A percentile compares a stretch with the other conserved stretches of the same genome.
Conservation (phyloP, 192 early-diverging fungal genomes). For the Chytriomyces sp. region DNA sequence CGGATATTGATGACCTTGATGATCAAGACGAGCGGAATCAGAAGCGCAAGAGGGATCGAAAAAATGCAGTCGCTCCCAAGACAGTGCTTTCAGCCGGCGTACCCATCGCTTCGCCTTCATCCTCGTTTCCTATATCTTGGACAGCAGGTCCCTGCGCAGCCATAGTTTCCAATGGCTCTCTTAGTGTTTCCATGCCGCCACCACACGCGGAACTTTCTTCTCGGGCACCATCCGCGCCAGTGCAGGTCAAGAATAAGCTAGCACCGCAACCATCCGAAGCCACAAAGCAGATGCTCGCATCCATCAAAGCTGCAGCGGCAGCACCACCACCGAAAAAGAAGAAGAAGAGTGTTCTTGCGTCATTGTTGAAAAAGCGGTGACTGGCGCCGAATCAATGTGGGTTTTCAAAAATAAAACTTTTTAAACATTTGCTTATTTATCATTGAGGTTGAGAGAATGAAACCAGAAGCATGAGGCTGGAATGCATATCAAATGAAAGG, state of each 20-base stretch:
- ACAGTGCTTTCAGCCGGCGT: not conserved
- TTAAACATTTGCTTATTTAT: not conserved
- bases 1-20: conserved; percentile 5
- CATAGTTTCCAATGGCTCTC: too few relatives aligned
- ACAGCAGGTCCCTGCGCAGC: too few relatives aligned
- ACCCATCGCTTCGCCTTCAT: not conserved
- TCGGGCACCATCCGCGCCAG: not conserved
- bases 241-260: not conserved
- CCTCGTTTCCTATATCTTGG: too few relatives aligned
- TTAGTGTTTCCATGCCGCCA: too few relatives aligned
- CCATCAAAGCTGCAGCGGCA: not conserved
- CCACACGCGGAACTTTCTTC: too few relatives aligned
- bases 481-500: too few relatives aligned
- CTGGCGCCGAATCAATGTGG: too few relatives aligned
- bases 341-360: not conserved
- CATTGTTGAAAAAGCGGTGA: too few relatives aligned
- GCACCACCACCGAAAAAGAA: conserved; percentile 17
- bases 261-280: not conserved
- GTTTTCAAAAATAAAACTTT: not conserved
- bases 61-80: not conserved
- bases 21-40: not conserved
- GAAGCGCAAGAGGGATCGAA: not conserved
- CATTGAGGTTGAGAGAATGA: not conserved
- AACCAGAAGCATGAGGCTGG: too few relatives aligned
- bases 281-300: not conserved